Base-by-base conservation (phyloP, 345 rosid species). In the Sisymbrium altissimum region DNA sequence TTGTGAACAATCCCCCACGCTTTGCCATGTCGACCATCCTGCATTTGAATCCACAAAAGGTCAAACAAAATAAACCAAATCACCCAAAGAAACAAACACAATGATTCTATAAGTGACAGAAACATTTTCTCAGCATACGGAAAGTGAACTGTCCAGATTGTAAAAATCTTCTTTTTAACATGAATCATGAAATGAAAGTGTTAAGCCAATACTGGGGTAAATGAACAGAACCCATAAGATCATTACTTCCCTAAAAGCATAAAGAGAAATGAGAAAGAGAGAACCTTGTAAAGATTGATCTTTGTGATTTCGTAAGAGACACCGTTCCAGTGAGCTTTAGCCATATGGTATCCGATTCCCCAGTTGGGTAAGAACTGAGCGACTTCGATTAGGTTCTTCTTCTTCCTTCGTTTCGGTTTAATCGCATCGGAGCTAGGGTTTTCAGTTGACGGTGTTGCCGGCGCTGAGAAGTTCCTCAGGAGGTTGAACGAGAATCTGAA, bases 1-100 rank as follows among this genome's bases (percentile, higher is more conserved):
- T 85, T 95, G 81, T 87, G 86, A 83, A 85, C 96, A 64, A 90
- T 33, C 2, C 99, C 98, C 99, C 99, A 95, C 1, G 99, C 99
- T 77, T 92, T 95, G 29, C 97, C 99, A 79, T 92, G 97, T 41
- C 77, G 83, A 40, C 99, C 99, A 69, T 88, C 96, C 99, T 95
- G 89, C 77, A 84, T 74, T 66, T 62, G 75, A 73, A 73, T 50
- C 62, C 36, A 41, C 1, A 23, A 23, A 49, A 13, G 55, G 76
- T 54, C 74, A 57, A 63, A 29, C 58, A 54, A 61, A 71, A 53
- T 19, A 19, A 2, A 78, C 78, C 25, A 12, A 52, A 50, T 60
- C 68, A 66, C 55, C 23, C 40, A 45, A 57, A 30, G 12, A 32
- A 40, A 1, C 8, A n/a, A n/a, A n/a, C 32, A 12, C 27, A 49